Evolutionary conservation across 306 rosid genomes (phyloP).

Genomic region (Carpinus viminea): DNA sequence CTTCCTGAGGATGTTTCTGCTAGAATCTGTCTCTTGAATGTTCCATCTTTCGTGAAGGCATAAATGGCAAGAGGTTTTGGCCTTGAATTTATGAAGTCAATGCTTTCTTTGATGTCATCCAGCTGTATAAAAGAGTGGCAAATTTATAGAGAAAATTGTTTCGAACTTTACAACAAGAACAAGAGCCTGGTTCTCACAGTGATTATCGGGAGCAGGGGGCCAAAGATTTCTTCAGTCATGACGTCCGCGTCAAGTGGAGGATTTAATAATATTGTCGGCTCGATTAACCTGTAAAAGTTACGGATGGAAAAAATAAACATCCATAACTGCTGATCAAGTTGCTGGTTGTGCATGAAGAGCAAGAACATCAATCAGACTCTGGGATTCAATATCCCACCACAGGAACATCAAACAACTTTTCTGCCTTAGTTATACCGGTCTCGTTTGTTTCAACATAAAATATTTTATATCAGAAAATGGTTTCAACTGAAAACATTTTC

Average conservation of each 20-base stretch:
- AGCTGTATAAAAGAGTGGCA: slow-evolving; percentile 40
- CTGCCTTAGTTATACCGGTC: neutral
- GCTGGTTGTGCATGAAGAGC: neutral
- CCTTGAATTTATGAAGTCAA: slow-evolving; percentile 68
- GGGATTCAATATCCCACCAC: neutral
- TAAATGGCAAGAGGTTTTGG: slow-evolving; percentile 86
- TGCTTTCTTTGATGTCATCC: slow-evolving; percentile 67
- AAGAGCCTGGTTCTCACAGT: slow-evolving; percentile 54
- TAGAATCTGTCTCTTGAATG: slow-evolving; percentile 54
- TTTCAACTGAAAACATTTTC: too few relatives aligned
- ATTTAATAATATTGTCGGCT: slow-evolving; percentile 83
- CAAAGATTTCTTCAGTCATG: slow-evolving; percentile 90
- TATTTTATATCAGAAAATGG: too few relatives aligned
- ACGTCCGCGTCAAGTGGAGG: slow-evolving; percentile 75
- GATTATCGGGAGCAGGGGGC: slow-evolving; percentile 87
- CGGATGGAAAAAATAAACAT: neutral
- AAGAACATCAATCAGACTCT: neutral
- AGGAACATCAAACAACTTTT: neutral
- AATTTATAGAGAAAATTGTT: slow-evolving; percentile 13
- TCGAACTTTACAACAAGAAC: slow-evolving; percentile 6
- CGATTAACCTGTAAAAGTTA: slow-evolving; percentile 62
- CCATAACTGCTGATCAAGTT: neutral
- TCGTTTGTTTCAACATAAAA: too few relatives aligned
- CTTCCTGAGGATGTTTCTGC: slow-evolving; percentile 90
- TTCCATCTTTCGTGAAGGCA: slow-evolving; percentile 72